Evolutionary conservation across 345 rosid genomes (phyloP).

Genomic region (Arabis alpina): DNA sequence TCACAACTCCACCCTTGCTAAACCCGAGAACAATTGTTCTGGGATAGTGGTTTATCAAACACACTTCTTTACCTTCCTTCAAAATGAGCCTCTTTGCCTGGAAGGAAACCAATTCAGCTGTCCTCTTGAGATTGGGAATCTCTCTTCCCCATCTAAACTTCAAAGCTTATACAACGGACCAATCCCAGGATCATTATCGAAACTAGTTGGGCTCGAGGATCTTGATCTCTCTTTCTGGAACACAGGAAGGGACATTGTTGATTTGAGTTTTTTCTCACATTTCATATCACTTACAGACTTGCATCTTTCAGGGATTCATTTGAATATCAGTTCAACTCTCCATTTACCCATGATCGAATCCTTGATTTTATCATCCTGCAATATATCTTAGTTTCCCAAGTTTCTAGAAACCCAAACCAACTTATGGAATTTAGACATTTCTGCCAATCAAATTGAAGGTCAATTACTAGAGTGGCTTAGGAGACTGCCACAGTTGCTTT

Average conservation of each 20-base stretch:
- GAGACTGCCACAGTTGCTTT: background rate
- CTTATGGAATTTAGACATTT: slow-evolving; percentile 25
- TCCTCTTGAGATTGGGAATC: slow-evolving; percentile 23
- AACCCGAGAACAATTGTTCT: slow-evolving; percentile 74
- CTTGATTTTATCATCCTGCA: slow-evolving; percentile 21
- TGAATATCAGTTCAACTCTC: slow-evolving; percentile 20
- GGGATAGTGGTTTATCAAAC: slow-evolving; percentile 39
- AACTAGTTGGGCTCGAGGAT: background rate
- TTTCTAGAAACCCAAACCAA: slow-evolving; percentile 10
- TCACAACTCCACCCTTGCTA: slow-evolving; percentile 87
- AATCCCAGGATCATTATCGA: too few species aligned
- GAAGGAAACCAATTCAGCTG: background rate
- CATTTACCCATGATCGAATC: background rate
- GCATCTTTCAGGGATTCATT: slow-evolving; percentile 27
- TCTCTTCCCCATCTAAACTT: slow-evolving; percentile 9
- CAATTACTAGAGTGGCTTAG: slow-evolving; percentile 29
- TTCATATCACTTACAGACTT: background rate
- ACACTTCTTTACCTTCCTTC: slow-evolving; percentile 31
- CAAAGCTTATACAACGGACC: background rate
- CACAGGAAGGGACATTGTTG: background rate
- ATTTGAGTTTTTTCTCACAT: background rate
- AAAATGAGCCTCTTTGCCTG: slow-evolving; percentile 53
- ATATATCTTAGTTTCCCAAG: slow-evolving; percentile 27
- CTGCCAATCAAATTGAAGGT: too few species aligned
- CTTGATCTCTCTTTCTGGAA: too few species aligned